Evolutionary conservation across 2,329 filamentous ascomycete species (phyloP), one percentile per base, ranked within the genome.

Genomic region (Cercospora sp.): DNA sequence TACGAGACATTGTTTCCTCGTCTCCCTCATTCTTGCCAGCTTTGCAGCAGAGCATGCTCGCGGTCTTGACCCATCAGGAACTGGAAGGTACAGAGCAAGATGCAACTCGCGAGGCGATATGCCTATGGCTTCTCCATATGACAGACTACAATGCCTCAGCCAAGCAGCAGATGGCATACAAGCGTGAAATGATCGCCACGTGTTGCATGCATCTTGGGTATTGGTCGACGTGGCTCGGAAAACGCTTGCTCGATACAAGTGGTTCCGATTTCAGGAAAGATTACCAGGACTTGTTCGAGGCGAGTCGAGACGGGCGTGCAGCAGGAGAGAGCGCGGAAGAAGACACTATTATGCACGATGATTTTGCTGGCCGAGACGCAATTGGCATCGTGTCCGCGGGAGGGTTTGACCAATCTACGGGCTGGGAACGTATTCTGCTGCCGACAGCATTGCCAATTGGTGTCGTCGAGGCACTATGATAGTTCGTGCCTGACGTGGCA

Each of bases 41-140:
- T 16, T 73, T 86, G 23, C 73, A 78, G 2, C 78, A 80, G 33
- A 74, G 76, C 31, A 75, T 86, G 71, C 75, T 80, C 5, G 67
- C 77, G 23, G 67, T 70, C 10, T 73, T 85, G 64, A 77, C 36
- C 45, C 69, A 51, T 64, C 74, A 66, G 28, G 68, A 33, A 72
- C 76, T 30, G 57, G 45, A 42, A 42, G 51, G 55, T 26, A 20
- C 51, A 8, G 51, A 64, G 31, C 48, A 64, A 3, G 72, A 75
- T 58, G 69, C 72, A 13, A 68, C 72, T 6, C 75, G 75, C 39
- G 83, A 87, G 75, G 83, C 79, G 1, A 63, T 83, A 33, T 83
- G 79, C 68, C 75, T 80, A 36, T 87, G 86, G 86, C 71, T 85
- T 28, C 71, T 80, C 8, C 83, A 86, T 72, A 77, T 87, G 9